Evolutionary conservation across 441 rosid species (phyloP).

Genomic region (Pelargonium australe): DNA sequence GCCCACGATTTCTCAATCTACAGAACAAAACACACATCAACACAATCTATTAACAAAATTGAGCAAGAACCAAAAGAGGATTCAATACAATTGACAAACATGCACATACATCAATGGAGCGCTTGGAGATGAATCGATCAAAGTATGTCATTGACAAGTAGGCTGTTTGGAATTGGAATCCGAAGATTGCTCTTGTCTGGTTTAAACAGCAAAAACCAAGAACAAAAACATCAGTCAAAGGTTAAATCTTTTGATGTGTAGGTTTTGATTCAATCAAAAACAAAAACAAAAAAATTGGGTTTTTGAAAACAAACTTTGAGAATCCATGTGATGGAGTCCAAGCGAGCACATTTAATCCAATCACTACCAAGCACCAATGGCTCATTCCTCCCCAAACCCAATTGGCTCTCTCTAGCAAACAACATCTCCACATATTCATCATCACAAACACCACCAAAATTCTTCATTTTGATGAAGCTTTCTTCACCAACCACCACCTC

Average conservation of each 20-base stretch:
- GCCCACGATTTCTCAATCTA: conserved; percentile 42
- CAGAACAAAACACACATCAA: background rate
- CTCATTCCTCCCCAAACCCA: conserved; percentile 24
- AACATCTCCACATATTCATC: conserved; percentile 31
- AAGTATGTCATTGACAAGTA: conserved; percentile 46
- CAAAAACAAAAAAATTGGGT: background rate
- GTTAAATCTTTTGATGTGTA: too few species aligned
- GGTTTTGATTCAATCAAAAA: conserved; percentile 7
- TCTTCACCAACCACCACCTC: conserved; percentile 19
- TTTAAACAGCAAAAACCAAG: too few species aligned
- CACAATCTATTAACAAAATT: background rate
- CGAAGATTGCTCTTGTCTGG: conserved; percentile 39
- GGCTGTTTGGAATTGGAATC: conserved; percentile 43
- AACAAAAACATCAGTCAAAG: background rate
- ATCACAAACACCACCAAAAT: conserved; percentile 14
- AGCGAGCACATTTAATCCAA: conserved; percentile 33
- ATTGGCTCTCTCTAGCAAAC: conserved; percentile 33
- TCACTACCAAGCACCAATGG: conserved; percentile 21
- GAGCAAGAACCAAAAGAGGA: conserved; percentile 14
- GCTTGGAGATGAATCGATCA: conserved; percentile 46
- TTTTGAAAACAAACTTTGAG: conserved; percentile 35
- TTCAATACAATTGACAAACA: background rate
- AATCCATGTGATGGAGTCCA: conserved; percentile 45
- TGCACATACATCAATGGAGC: conserved; percentile 40
- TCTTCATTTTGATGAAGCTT: conserved; percentile 13